A percentile compares a stretch with the other conserved stretches of the same genome.
These are phyloP conservation scores for Hanseniaspora gamundiae DNA, from an alignment of 1,139 yeast species.

Conservation along the genomic window DNA sequence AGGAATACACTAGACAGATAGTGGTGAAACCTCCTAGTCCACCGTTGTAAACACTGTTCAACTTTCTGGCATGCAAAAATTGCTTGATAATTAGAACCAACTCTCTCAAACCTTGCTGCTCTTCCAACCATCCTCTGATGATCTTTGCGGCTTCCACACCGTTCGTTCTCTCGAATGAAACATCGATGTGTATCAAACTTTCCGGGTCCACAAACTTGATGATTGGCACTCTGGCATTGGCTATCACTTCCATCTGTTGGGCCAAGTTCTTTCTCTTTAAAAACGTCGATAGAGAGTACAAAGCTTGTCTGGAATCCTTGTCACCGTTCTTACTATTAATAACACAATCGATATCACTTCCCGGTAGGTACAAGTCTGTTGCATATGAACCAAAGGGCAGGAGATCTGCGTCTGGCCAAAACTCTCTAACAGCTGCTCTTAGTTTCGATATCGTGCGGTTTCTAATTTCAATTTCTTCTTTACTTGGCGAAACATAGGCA, in stretches of 20 bases:
- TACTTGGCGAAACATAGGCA: conserved; percentile 77
- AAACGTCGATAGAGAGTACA: conserved; percentile 66
- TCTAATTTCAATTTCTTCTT: conserved; percentile 57
- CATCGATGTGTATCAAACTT: conserved; percentile 69
- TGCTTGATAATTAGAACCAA: conserved; percentile 78
- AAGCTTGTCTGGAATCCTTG: conserved; percentile 53
- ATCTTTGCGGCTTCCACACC: conserved; percentile 79
- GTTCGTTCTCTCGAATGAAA: conserved; percentile 80
- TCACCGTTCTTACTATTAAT: conserved; percentile 53
- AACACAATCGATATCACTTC: conserved; percentile 95
- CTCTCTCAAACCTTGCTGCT: conserved; percentile 75
- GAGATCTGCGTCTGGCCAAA: conserved; percentile 76
- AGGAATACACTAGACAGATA: conserved; percentile 76
- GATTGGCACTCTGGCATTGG: conserved; percentile 90
- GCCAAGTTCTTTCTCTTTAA: conserved; percentile 56
- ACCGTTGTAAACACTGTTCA: conserved; percentile 91
- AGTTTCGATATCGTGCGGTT: conserved; percentile 54
- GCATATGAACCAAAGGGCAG: conserved; percentile 94
- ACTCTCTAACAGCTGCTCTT: conserved; percentile 39
- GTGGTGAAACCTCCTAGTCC: conserved; percentile 94
- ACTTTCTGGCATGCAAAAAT: conserved; percentile 63
- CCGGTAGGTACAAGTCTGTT: conserved; percentile 86
- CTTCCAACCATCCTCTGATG: conserved; percentile 62
- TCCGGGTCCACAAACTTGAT: conserved; percentile 76
- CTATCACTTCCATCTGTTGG: conserved; percentile 69